Evolutionary conservation across 257 asterid genomes (phyloP), one percentile per base, ranked within the genome.

Genomic region (Asclepias syriaca): DNA sequence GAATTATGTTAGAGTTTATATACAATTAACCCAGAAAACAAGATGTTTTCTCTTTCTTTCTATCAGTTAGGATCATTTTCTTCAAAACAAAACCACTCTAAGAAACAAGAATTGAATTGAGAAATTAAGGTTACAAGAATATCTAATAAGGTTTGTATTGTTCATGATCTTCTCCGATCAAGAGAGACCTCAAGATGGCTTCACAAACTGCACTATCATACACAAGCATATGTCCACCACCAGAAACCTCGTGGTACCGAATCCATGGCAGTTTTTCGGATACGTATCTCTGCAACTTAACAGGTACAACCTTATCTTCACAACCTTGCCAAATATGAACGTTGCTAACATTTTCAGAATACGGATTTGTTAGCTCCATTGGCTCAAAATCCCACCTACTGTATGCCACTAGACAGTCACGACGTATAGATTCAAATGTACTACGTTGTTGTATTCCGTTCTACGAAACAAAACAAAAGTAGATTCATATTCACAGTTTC

Each of bases 371-470:
- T 8, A 92, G 81, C 73, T 87, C 95, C 81, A 88, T 70, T 0
- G 98, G 98, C 64, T 95, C 97, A 46, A 94, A 95, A 64, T 95
- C 97, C 99, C 99, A 95, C 79, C 84, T 88, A 18, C 93, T 87
- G 29, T 87, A 95, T 2, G 93, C 98, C 67, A 89, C 96, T 24
- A 84, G 77, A 34, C 86, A 72, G 84, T 95, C 99, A n/a, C 87
- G 84, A 13, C 87, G 87, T 37, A 95, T 80, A 72, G 98, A 89
- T 74, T 95, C 95, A 4, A 88, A 92, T 22, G 83, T 80, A 4
- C 49, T 72, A 59, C 79, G 80, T 10, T 86, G 54, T 79, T 87
- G 78, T 5, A 89, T 78, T 76, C 88, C 87, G 77, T 85, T 85
- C 99, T 91, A 90, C 65, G 65, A 58, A 61, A 18, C 65, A 65